Percentiles rank a stretch among this genome's conserved stretches.
Evolutionary conservation across 495 filamentous ascomycete genomes (phyloP).

Genomic region (Thozetella sp.): DNA sequence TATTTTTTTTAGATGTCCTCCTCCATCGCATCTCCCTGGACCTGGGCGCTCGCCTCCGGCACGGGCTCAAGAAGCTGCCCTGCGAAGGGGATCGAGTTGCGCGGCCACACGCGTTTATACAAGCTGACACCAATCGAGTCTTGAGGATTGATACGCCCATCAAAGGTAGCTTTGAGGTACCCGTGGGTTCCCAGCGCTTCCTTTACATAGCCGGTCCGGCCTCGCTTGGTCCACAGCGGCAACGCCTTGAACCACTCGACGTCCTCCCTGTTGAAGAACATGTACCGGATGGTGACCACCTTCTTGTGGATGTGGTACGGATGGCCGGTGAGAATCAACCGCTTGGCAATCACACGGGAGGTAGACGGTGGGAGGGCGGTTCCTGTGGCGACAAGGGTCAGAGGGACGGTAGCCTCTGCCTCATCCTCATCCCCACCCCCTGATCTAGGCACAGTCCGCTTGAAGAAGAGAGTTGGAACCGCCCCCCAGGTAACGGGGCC

Average conservation of each 20-base stretch:
- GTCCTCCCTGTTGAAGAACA: constrained; percentile 98
- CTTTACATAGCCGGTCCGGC: constrained; percentile 86
- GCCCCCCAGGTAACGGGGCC: constrained; percentile 91
- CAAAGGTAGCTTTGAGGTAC: constrained; percentile 99
- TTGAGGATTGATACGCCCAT: constrained; percentile 91
- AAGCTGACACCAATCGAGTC: constrained; percentile 90
- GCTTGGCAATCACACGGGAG: constrained; percentile 85
- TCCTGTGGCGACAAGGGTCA: constrained; percentile 80
- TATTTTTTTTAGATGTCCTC: constrained; percentile 24
- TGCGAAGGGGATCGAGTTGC: constrained; percentile 58
- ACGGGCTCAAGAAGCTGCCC: constrained; percentile 33
- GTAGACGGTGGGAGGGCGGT: constrained; percentile 81
- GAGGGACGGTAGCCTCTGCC: constrained; percentile 26
- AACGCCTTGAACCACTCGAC: constrained; percentile 96
- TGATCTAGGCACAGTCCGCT: constrained; percentile 38
- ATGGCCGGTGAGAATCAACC: constrained; percentile 91
- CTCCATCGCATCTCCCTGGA: constrained; percentile 36
- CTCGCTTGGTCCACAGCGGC: constrained; percentile 90
- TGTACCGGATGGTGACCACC: constrained; percentile 94
- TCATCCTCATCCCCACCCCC: constrained; percentile 25
- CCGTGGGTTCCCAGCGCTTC: constrained; percentile 95
- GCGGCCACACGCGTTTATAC: constrained; percentile 92
- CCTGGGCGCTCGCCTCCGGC: constrained; percentile 6
- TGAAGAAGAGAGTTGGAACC: constrained; percentile 87
- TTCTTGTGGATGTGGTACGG: constrained; percentile 98